phyloP scores from a whole-genome alignment of 139 green algal species.

The Chlamydomonas incerta region DNA sequence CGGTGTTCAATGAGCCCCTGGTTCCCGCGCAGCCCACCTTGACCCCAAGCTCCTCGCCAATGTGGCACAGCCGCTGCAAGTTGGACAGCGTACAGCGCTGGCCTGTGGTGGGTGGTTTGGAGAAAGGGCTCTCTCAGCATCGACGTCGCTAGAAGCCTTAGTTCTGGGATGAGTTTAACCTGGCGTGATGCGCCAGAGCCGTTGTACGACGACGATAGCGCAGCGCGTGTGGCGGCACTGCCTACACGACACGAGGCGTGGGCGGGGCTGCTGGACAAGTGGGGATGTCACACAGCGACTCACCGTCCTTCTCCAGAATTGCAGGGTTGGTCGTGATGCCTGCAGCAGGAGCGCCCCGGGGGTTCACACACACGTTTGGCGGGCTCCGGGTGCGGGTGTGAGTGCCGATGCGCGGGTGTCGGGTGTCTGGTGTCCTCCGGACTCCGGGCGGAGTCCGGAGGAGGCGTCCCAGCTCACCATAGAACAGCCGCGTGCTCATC shows the following conservation, averaged over 20 bases:
- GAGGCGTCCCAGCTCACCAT: slow-evolving; percentile 43
- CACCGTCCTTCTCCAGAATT: slow-evolving; percentile 77
- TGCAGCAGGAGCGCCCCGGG: background rate
- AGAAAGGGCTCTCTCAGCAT: no score
- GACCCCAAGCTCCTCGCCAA: slow-evolving; percentile 18
- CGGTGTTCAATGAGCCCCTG: no score
- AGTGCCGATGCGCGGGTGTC: background rate
- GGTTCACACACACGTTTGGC: background rate
- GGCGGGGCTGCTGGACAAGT: no score
- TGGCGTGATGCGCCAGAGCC: background rate
- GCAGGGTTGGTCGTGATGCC: slow-evolving; percentile 89
- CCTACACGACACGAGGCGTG: no score
- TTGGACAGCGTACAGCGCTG: slow-evolving; percentile 43
- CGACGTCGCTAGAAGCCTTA: no score
- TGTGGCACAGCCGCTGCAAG: slow-evolving; percentile 2
- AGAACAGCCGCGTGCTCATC: slow-evolving; percentile 62
- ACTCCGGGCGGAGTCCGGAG: background rate
- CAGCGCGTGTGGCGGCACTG: no score
- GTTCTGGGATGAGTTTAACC: no score
- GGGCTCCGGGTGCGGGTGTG: background rate
- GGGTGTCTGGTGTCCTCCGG: background rate
- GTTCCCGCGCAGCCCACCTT: background rate
- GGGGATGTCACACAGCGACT: slow-evolving; percentile 24
- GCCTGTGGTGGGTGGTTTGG: background rate
- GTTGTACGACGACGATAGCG: no score